Percentiles rank a stretch among this genome's conserved stretches.
Conservation (phyloP, 495 filamentous ascomycete species). For the Xylaria scruposa region DNA sequence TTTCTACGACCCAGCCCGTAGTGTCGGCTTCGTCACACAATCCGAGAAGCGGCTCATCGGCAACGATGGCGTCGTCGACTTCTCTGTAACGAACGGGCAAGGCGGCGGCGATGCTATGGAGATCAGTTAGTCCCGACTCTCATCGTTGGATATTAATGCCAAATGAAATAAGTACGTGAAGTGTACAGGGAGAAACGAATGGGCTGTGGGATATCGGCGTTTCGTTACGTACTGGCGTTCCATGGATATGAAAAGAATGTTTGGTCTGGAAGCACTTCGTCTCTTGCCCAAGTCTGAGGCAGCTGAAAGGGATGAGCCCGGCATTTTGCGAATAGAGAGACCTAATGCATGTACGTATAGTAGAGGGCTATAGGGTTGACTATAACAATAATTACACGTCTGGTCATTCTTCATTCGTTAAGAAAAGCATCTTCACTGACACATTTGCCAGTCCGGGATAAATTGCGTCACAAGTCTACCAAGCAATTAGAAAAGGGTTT, state of each 20-base stretch:
- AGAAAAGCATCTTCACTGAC: not conserved
- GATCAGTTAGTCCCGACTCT: constrained; percentile 49
- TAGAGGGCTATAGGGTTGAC: constrained; percentile 10
- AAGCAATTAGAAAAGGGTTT: not conserved
- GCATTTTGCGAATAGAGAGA: constrained; percentile 24
- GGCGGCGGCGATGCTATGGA: constrained; percentile 79
- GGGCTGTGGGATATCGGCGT: constrained; percentile 9
- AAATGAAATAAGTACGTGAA: not conserved
- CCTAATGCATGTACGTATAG: constrained; percentile 25
- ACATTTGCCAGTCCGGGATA: not conserved
- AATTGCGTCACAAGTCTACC: not conserved
- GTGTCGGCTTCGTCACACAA: constrained; percentile 86
- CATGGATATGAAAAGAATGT: constrained; percentile 37
- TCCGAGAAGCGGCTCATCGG: constrained; percentile 94
- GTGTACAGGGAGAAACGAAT: not conserved
- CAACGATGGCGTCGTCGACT: constrained; percentile 77
- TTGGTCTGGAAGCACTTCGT: constrained; percentile 11
- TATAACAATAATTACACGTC: constrained; percentile 20
- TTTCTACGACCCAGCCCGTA: constrained; percentile 88
- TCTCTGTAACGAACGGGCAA: constrained; percentile 66
- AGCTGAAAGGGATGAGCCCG: constrained; percentile 2
- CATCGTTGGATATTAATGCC: not conserved
- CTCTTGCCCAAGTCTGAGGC: constrained; percentile 4
- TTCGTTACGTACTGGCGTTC: constrained; percentile 34
- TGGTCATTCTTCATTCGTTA: not conserved